These are phyloP conservation scores for Chlorociboria aeruginascens DNA, from an alignment of 495 filamentous ascomycete genomes.

Conservation along the genomic window DNA sequence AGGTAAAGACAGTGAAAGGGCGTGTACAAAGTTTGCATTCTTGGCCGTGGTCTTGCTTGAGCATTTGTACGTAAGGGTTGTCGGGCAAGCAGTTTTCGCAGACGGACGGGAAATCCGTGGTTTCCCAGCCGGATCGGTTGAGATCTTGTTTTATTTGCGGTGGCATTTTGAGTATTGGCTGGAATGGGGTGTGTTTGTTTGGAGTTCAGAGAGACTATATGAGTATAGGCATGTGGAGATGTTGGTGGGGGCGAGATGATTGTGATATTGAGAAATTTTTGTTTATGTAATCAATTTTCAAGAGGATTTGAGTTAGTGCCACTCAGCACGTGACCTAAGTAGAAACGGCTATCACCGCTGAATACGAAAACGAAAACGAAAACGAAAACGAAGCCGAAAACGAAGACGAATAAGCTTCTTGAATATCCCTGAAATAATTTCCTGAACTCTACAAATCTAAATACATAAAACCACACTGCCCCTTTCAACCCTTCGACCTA, in stretches of 20 bases:
- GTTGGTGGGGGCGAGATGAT: not conserved
- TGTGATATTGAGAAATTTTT: not conserved
- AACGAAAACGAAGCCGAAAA: no score
- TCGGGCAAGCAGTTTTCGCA: constrained; percentile 76
- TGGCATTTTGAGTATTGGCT: constrained; percentile 27
- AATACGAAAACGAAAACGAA: no score
- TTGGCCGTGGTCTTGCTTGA: constrained; percentile 80
- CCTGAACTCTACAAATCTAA: not conserved
- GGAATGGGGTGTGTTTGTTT: not conserved
- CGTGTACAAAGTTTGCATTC: constrained; percentile 82
- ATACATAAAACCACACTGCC: not conserved
- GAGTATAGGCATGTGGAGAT: not conserved
- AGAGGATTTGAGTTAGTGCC: no score
- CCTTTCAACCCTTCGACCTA: not conserved
- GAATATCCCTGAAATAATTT: not conserved
- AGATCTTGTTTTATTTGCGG: constrained; percentile 87
- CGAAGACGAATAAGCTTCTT: not conserved
- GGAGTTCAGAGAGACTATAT: not conserved
- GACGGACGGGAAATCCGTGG: constrained; percentile 66
- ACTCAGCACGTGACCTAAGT: no score
- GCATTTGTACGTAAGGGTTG: constrained; percentile 97
- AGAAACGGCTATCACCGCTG: not conserved
- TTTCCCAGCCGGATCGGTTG: constrained; percentile 92
- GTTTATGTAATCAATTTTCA: not conserved
- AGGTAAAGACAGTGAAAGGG: constrained; percentile 90